Evolutionary conservation across 169 alveolate species (phyloP), one percentile per base, ranked within the genome.

Genomic region (Cryptosporidium canis): DNA sequence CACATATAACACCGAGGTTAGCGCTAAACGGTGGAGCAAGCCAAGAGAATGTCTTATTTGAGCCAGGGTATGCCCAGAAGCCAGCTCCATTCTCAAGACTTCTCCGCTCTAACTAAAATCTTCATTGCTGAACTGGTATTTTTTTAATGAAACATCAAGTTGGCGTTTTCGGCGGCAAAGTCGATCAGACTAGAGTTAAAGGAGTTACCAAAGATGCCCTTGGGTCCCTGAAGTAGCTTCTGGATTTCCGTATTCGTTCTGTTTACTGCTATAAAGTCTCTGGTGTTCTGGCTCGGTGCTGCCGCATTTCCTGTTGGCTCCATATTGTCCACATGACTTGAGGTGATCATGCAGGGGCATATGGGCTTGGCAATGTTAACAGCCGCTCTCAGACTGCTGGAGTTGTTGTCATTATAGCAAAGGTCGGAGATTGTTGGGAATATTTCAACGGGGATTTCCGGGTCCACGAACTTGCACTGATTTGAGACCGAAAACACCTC

Each of bases 401-500:
- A 67, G 9, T 67, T 35, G 3, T 41, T 67, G n/a, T 33, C 53
- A 53, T 18, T 44, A 14, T 39, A 55, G 39, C 87, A 77, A 44
- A 39, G 14, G 47, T 61, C 72, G 5, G 87, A 55, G 6, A 77
- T 61, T 18, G 71, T 12, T 8, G 87, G 87, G 33, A 77, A 55
- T 6, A 77, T 61, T 24, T 77, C 87, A 58, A 77, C 72, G 1
- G 87, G 87, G 12, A 77, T 35, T 63, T 55, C 63, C 2, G 87
- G 87, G 7, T 77, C 72, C 31, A 77, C 45, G n/a, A 77, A 77
- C 45, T 77, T 77, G 63, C 87, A 77, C n/a, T 55, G 56, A 4
- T 53, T 56, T 14, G 87, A 45, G 18, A 63, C 87, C 21, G 45
- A 37, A 77, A 77, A 77, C 5, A 77, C 72, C 3, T 56, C 63